Evolutionary conservation across 1,284 basidiomycete species (phyloP), one percentile per base, ranked within the genome.

Genomic region (Heliocybe sulcata): DNA sequence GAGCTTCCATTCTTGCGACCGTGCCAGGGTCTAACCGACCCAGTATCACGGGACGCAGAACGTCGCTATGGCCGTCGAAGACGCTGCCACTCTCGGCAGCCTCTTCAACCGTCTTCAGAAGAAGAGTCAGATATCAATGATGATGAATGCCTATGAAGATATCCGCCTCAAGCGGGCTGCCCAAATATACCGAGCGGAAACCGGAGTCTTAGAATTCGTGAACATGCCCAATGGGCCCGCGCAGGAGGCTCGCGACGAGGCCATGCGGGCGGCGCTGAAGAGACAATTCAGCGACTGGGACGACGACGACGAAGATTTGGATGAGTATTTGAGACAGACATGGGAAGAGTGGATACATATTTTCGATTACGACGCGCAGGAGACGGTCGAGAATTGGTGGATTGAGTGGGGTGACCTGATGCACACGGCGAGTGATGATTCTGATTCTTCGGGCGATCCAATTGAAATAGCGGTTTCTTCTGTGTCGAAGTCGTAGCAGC

Each of bases 61-160:
- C 6, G 54, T 59, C 29, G 62, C 61, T 10, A 62, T 65, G 60
- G 62, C 61, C 14, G 55, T 68, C 16, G 67, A 69, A 58, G 66
- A 67, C 49, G 67, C 65, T 8, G 62, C 57, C 14, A 42, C 38
- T 3, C 38, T 69, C 26, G 63, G 63, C 50, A 57, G 55, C 12
- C 59, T 67, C 14, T 64, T 68, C 52, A 61, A 63, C 9, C 61
- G 59, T 23, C 56, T 69, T 12, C 50, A 53, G 29, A 52, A 51
- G 19, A 38, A 26, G 31, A 56, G 57, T 11, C 61, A 67, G 35
- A 58, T 68, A 26, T 55, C 60, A 14, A 55, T 56, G 26, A 57
- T 67, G 10, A 55, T 67, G 2, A 55, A 59, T 35, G 64, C 64
- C 10, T 65, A 61, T 55, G 61, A 66, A 48, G 64, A 66, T 54